Evolutionary conservation across 371 early-diverging fungal species (phyloP).

Genomic region (Actinomortierella wolfii): DNA sequence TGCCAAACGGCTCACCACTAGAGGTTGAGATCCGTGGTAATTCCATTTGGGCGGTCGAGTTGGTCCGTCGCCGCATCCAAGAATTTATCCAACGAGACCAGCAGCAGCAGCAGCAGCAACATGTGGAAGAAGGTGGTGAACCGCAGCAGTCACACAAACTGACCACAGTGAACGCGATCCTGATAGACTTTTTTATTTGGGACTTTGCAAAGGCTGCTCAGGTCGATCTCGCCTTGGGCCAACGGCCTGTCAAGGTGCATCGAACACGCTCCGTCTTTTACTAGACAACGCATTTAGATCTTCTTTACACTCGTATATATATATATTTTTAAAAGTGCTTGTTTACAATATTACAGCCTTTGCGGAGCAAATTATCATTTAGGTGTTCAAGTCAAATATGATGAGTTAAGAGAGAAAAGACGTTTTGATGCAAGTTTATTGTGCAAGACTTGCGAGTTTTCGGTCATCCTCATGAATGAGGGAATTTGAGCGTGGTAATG

Average conservation of each 20-base stretch:
- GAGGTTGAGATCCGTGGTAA: constrained; percentile 89
- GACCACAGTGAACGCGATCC: constrained; percentile 70
- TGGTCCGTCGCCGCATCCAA: constrained; percentile 59
- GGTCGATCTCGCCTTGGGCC: constrained; percentile 47
- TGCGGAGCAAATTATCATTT: no score
- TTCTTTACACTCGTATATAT: no score
- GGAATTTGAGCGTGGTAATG: no score
- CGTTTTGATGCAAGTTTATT: no score
- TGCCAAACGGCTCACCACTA: constrained; percentile 64
- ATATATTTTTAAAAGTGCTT: no score
- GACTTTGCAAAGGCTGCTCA: constrained; percentile 80
- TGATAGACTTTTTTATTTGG: constrained; percentile 91
- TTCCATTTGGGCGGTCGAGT: constrained; percentile 86
- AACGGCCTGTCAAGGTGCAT: constrained; percentile 76
- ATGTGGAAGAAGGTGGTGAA: constrained; percentile 4
- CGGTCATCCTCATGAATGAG: no score
- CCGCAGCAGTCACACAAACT: constrained; percentile 25
- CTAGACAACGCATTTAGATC: no score
- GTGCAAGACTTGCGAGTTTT: no score
- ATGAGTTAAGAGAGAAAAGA: no score
- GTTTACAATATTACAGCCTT: no score
- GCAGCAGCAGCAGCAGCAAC: constrained; percentile 2
- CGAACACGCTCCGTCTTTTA: constrained; percentile 79
- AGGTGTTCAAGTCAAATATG: no score
- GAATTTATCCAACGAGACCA: constrained; percentile 36